These are phyloP conservation scores for Colletotrichum plurivorum DNA, from an alignment of 2,329 filamentous ascomycete species.

Conservation along the genomic window DNA sequence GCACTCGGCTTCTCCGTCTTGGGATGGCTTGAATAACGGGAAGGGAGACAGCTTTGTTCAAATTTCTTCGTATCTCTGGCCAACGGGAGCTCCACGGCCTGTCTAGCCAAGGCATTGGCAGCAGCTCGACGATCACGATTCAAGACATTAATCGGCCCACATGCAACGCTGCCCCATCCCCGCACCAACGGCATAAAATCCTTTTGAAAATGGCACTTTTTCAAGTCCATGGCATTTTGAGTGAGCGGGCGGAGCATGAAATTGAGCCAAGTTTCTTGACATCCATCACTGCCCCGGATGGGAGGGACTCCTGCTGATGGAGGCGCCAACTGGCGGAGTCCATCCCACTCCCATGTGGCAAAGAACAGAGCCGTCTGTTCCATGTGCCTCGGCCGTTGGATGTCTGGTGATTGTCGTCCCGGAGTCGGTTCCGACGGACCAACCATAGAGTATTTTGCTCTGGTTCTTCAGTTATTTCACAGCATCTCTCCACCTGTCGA, in stretches of 20 bases:
- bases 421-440: too few species aligned
- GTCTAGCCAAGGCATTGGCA: slow-evolving; percentile 11
- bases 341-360: too few species aligned
- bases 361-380: too few species aligned
- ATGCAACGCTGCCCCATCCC: not conserved
- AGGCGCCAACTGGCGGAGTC: too few species aligned
- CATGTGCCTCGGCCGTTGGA: too few species aligned
- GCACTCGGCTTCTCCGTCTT: slow-evolving; percentile 57
- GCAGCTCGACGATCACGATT: not conserved
- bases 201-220: too few species aligned
- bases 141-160: slow-evolving; percentile 10
- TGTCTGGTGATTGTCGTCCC: too few species aligned
- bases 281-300: slow-evolving; percentile 2
- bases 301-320: too few species aligned
- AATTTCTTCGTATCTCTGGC: slow-evolving; percentile 3
- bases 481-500: too few species aligned
- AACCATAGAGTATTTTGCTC: too few species aligned
- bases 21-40: slow-evolving; percentile 39
- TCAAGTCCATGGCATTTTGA: not conserved
- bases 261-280: slow-evolving; percentile 8
- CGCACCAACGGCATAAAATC: not conserved
- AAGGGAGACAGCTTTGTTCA: not conserved
- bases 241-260: not conserved
- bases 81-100: not conserved
- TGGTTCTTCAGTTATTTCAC: too few species aligned